A percentile compares a stretch with the other conserved stretches of the same genome.
phyloP scores from a whole-genome alignment of 352 stramenopile genomes.

The Phytophthora citrophthora region DNA sequence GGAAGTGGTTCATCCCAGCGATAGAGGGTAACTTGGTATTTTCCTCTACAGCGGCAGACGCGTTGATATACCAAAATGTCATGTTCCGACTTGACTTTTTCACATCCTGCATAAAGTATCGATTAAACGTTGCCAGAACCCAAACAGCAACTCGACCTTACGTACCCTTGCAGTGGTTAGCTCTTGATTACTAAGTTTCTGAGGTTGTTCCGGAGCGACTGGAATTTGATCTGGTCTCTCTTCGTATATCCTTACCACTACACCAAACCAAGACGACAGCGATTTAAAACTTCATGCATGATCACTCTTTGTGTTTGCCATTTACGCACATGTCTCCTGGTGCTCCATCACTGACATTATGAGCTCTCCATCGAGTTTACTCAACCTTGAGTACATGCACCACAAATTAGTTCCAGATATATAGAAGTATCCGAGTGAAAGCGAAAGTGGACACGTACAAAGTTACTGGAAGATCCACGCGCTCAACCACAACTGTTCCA shows the following conservation, averaged over 20 bases:
- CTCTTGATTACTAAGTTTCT: slow-evolving; percentile 56
- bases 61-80: slow-evolving; percentile 66
- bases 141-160: not conserved
- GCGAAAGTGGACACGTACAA: slow-evolving; percentile 44
- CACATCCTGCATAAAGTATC: slow-evolving; percentile 40
- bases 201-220: slow-evolving; percentile 28
- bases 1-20: slow-evolving; percentile 36
- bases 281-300: not conserved
- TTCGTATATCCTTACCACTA: slow-evolving; percentile 36
- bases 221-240: slow-evolving; percentile 39
- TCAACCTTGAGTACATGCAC: slow-evolving; percentile 43
- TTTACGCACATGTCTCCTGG: slow-evolving; percentile 42
- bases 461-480: slow-evolving; percentile 53
- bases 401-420: not conserved
- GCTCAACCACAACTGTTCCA: slow-evolving; percentile 31
- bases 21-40: slow-evolving; percentile 7
- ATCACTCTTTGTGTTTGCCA: not conserved
- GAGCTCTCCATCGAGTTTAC: slow-evolving; percentile 69
- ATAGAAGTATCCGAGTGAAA: not conserved
- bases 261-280: not conserved
- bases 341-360: slow-evolving; percentile 67
- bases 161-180: slow-evolving; percentile 40
- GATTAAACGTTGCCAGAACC: not conserved
- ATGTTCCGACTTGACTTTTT: slow-evolving; percentile 46
- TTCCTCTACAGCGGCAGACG: slow-evolving; percentile 10